Conservation (phyloP, 768 basidiomycete species). For the Phanerochaete carnosa region DNA sequence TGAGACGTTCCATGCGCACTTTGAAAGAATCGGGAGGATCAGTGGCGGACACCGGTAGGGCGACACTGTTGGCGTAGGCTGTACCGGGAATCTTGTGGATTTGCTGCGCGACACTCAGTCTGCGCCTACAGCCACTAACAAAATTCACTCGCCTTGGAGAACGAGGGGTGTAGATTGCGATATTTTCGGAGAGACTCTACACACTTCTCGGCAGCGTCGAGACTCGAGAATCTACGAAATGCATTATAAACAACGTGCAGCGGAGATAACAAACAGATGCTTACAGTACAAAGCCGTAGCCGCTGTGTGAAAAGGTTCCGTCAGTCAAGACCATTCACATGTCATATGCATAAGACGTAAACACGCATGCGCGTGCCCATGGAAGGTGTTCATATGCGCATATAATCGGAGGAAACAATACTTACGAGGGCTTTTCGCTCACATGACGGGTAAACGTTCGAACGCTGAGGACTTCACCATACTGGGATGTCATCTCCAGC, state of each 20-base stretch:
- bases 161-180: conserved; percentile 80
- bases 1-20: conserved; percentile 72
- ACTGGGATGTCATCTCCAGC: conserved; percentile 67
- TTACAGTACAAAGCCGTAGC: conserved; percentile 78
- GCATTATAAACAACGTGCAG: background rate
- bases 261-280: conserved; percentile 24
- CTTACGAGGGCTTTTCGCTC: conserved; percentile 60
- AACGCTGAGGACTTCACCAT: conserved; percentile 72
- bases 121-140: background rate
- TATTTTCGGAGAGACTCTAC: conserved; percentile 68
- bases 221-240: conserved; percentile 54
- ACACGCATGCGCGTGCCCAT: conserved; percentile 1
- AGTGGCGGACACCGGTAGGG: conserved; percentile 9
- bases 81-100: conserved; percentile 86
- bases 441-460: conserved; percentile 83
- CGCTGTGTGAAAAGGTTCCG: conserved; percentile 35
- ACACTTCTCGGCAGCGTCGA: conserved; percentile 71
- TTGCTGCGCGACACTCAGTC: conserved; percentile 33
- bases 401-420: conserved; percentile 17
- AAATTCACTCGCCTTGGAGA: conserved; percentile 61
- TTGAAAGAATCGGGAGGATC: conserved; percentile 54
- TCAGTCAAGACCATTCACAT: background rate
- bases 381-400: conserved; percentile 3
- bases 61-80: conserved; percentile 39
- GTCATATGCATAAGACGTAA: background rate